Evolutionary conservation across 164 flowering plant genomes (phyloP), one percentile per base, ranked within the genome.

Genomic region (Berberis vulgaris): DNA sequence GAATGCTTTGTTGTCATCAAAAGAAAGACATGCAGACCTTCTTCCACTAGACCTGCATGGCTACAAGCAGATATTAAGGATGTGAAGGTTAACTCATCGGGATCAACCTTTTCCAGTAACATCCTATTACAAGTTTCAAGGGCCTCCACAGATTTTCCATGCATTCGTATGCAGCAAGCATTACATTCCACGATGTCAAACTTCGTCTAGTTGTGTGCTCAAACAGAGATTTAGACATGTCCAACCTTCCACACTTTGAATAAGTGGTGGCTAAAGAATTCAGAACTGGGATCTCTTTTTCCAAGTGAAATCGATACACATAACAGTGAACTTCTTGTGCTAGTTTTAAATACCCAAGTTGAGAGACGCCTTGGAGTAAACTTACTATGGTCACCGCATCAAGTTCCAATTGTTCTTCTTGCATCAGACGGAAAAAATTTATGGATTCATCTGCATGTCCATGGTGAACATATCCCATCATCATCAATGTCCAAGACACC

Each of bases 401-500:
- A 63, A 74, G 77, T 5, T 71, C 57, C 41, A 73, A 40, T 41
- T 67, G 59, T 60, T 69, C 77, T 53, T 57, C 69, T 60, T 64
- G 76, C 84, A 83, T 80, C 61, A 63, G 7, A 11, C 59, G 65
- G 69, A 79, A 82, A 71, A 86, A 54, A 11, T 55, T 41, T 49
- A 82, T 57, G 43, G 80, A 79, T 78, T 80, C 80, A 65, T 77
- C 72, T 55, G 78, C 71, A 64, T 71, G 69, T 53, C 77, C 83
- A 45, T 71, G 68, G 49, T 55, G 53, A 49, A 73, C 76, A 67
- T 71, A 78, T 54, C 82, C 77, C 71, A 71, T 77, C 77, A 86
- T 84, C 79, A 86, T 70, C 40, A 86, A 79, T 53, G 87, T 80
- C 84, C 83, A 86, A 2, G 86, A 78, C 1, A 83, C 82, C 70